phyloP scores from a whole-genome alignment of 202 grass and related monocot genomes.

The Setaria italica region DNA sequence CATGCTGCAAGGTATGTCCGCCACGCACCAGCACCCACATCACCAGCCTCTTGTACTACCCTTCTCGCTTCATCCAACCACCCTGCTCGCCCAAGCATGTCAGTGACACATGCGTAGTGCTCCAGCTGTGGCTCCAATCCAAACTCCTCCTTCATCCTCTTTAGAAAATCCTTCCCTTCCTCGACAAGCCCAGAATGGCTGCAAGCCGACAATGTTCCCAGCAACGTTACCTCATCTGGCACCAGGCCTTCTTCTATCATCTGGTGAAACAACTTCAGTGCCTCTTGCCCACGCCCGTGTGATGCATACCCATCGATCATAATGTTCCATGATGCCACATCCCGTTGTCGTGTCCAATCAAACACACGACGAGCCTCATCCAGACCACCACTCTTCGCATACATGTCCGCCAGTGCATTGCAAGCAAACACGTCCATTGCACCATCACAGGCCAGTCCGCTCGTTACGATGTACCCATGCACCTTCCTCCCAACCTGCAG shows the following conservation, averaged over 20 bases:
- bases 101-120: slow-evolving; percentile 81
- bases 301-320: slow-evolving; percentile 83
- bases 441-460: slow-evolving; percentile 42
- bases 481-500: slow-evolving; percentile 61
- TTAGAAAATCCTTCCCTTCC: slow-evolving; percentile 67
- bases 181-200: slow-evolving; percentile 81
- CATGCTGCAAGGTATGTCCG: slow-evolving; percentile 70
- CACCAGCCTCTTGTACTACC: slow-evolving; percentile 58
- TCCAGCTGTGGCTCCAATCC: slow-evolving; percentile 72
- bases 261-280: slow-evolving; percentile 61
- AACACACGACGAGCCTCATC: slow-evolving; percentile 63
- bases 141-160: slow-evolving; percentile 76
- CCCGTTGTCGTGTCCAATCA: slow-evolving; percentile 50
- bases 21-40: slow-evolving; percentile 64
- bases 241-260: slow-evolving; percentile 67
- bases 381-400: slow-evolving; percentile 67
- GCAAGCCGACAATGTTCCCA: slow-evolving; percentile 77
- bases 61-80: slow-evolving; percentile 69
- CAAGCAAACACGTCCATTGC: slow-evolving; percentile 45
- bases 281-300: slow-evolving; percentile 68
- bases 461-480: slow-evolving; percentile 56
- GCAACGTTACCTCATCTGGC: slow-evolving; percentile 72
- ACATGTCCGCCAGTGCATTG: slow-evolving; percentile 73
- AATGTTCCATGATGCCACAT: slow-evolving; percentile 85
- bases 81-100: slow-evolving; percentile 91